Evolutionary conservation across 2,329 filamentous ascomycete species (phyloP).

Genomic region (Magnaporthales sp.): DNA sequence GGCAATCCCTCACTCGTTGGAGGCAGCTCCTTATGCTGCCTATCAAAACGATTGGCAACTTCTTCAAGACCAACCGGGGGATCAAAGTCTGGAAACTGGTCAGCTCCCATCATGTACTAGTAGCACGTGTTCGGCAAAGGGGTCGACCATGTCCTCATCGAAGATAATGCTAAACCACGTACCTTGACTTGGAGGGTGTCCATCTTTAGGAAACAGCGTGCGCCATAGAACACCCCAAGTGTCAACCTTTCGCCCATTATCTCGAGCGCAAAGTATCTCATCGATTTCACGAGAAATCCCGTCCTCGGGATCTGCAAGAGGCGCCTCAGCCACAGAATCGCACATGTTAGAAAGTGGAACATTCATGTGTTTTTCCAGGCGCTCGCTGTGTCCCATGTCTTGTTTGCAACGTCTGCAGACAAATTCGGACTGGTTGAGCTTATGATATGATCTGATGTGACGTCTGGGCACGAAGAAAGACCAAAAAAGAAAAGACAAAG

Average conservation of each 20-base stretch:
- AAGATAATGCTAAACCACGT: not conserved
- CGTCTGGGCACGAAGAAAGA: not conserved
- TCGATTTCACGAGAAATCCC: conserved; percentile 3
- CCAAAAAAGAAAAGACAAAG: not conserved
- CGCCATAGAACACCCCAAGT: conserved; percentile 1
- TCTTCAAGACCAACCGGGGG: conserved; percentile 2
- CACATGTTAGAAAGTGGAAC: not conserved
- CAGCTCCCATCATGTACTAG: not conserved
- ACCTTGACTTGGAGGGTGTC: not conserved
- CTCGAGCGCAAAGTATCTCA: not conserved
- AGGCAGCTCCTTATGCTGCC: not conserved
- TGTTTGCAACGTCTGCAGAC: not conserved
- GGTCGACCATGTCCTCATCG: not conserved
- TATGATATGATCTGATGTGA: not conserved
- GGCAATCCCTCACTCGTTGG: not conserved
- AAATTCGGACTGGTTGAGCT: too few species aligned
- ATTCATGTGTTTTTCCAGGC: not conserved
- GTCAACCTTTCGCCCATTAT: not conserved
- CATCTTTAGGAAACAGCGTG: conserved; percentile 2
- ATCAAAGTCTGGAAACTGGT: not conserved
- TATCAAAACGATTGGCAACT: not conserved
- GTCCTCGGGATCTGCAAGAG: conserved; percentile 1
- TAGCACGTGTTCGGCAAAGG: not conserved
- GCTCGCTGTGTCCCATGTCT: not conserved
- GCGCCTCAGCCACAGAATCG: not conserved